Conservation (phyloP, 169 alveolate species). For the Plasmodium knowlesi region DNA sequence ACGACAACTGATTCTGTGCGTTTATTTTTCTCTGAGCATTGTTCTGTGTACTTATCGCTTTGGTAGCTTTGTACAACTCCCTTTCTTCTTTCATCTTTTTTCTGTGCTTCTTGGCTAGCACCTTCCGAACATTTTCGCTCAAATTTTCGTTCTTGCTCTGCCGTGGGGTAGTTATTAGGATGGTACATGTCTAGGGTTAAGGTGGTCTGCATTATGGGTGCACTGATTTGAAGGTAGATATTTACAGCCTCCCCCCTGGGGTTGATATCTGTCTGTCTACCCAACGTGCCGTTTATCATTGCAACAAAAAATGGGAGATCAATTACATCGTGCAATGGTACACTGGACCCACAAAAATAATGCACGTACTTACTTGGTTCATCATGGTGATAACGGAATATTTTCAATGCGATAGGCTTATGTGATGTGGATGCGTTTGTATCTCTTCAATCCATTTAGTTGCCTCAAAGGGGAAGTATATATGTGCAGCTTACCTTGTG, state of each 20-base stretch:
- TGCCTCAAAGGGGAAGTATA: not conserved
- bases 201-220: not conserved
- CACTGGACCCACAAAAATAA: not conserved
- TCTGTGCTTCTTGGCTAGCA: constrained; percentile 35
- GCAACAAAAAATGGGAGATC: not conserved
- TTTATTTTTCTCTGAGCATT: constrained; percentile 34
- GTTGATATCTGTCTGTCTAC: not conserved
- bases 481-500: not conserved
- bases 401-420: not conserved
- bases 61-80: constrained; percentile 41
- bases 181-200: not conserved
- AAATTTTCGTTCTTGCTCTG: constrained; percentile 43
- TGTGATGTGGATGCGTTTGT: not conserved
- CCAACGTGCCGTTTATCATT: not conserved
- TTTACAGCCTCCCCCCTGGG: not conserved
- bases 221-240: not conserved
- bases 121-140: constrained; percentile 36
- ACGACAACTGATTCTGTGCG: constrained; percentile 47
- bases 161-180: not conserved
- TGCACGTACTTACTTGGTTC: not conserved
- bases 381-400: not conserved
- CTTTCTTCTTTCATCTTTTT: constrained; percentile 49
- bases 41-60: constrained; percentile 40
- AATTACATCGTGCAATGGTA: not conserved
- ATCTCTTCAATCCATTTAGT: not conserved